Evolutionary conservation across 2,329 filamentous ascomycete species (phyloP).

Genomic region (Aureobasidium lini): DNA sequence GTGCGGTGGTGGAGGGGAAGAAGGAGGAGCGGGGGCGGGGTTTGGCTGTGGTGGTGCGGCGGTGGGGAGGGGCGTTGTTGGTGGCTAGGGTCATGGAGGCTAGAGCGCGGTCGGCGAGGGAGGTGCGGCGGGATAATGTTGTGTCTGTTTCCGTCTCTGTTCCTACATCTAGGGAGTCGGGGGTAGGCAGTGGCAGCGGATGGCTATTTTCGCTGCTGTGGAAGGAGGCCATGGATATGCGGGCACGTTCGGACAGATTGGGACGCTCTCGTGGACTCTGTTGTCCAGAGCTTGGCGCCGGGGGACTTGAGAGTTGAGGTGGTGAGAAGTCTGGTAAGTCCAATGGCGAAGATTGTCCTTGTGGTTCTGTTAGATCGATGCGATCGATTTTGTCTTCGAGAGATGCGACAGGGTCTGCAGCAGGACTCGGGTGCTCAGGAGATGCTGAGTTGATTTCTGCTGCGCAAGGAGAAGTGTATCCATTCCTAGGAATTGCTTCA

Average conservation of each 20-base stretch:
- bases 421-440: not conserved
- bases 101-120: slow-evolving; percentile 70
- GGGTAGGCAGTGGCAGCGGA: slow-evolving; percentile 23
- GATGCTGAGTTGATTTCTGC: not conserved
- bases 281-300: not conserved
- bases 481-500: not conserved
- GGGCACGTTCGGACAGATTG: slow-evolving; percentile 40
- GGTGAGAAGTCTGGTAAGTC: not conserved
- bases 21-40: slow-evolving; percentile 25
- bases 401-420: not conserved
- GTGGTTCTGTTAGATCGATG: not conserved
- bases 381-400: not conserved
- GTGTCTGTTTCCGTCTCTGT: not conserved
- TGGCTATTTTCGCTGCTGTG: slow-evolving; percentile 16
- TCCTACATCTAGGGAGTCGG: slow-evolving; percentile 18
- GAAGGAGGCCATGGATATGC: slow-evolving; percentile 36
- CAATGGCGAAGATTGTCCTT: not conserved
- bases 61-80: slow-evolving; percentile 16
- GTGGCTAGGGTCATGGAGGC: slow-evolving; percentile 67
- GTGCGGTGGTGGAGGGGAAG: slow-evolving; percentile 40
- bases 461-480: not conserved
- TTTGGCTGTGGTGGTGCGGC: not conserved
- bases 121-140: slow-evolving; percentile 21
- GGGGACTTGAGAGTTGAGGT: not conserved
- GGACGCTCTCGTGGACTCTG: slow-evolving; percentile 26